These are phyloP conservation scores for Citrullus mucosospermus DNA, from an alignment of 306 rosid genomes.

Conservation along the genomic window DNA sequence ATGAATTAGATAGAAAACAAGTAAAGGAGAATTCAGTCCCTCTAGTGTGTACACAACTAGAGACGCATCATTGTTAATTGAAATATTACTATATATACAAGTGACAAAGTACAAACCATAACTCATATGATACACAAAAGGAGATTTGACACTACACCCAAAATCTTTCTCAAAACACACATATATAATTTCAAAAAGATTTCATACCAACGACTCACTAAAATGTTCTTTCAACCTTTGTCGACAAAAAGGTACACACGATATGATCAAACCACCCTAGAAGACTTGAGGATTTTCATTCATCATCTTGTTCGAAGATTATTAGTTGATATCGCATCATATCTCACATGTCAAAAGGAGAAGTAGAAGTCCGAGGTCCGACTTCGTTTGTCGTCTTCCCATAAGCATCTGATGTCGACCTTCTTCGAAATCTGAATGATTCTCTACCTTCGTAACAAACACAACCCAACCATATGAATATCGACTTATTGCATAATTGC, in stretches of 20 bases:
- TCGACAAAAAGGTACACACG: too few relatives aligned
- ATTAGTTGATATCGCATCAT: not conserved
- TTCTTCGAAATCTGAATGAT: slow-evolving; percentile 7
- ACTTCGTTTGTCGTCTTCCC: slow-evolving; percentile 4
- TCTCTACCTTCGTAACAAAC: slow-evolving; percentile 7
- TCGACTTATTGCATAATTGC: not conserved
- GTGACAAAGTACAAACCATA: not conserved
- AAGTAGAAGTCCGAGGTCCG: not conserved
- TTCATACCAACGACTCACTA: too few relatives aligned
- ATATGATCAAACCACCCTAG: not conserved
- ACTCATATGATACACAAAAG: not conserved
- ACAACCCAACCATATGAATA: not conserved
- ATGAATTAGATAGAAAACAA: not conserved
- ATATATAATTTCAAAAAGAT: too few relatives aligned
- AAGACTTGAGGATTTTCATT: not conserved
- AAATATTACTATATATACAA: too few relatives aligned
- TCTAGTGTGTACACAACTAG: not conserved
- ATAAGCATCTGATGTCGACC: not conserved
- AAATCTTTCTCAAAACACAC: too few relatives aligned
- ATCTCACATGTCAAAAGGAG: slow-evolving; percentile 11
- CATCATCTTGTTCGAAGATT: not conserved
- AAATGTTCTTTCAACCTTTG: too few relatives aligned
- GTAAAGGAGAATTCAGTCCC: not conserved
- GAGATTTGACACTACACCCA: not conserved
- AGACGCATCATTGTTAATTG: not conserved